A percentile compares a stretch with the other conserved stretches of the same genome.
phyloP scores from a whole-genome alignment of 768 basidiomycete species.

The Suillus subluteus region DNA sequence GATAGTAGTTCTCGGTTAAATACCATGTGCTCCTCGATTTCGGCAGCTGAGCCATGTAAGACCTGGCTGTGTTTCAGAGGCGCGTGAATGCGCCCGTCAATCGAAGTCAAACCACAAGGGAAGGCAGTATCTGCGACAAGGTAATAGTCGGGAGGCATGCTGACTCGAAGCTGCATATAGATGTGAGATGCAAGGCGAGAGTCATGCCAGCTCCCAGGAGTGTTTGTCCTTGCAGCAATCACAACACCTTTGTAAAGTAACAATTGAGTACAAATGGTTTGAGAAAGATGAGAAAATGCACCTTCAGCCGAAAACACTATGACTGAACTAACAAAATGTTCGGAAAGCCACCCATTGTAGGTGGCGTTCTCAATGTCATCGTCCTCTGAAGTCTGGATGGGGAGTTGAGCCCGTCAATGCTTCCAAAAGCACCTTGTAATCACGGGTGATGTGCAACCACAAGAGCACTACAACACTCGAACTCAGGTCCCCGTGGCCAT shows the following conservation, averaged over 20 bases:
- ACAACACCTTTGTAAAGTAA: constrained; percentile 34
- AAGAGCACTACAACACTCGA: too few species aligned
- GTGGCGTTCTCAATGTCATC: constrained; percentile 48
- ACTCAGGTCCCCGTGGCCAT: too few species aligned
- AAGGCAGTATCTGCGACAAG: too few species aligned
- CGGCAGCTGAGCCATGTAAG: too few species aligned
- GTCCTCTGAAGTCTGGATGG: constrained; percentile 40
- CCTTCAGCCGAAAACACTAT: constrained; percentile 33
- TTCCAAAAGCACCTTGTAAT: constrained; percentile 26
- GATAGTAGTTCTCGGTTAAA: too few species aligned
- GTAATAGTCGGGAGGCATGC: constrained; percentile 40
- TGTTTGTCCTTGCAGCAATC: constrained; percentile 39
- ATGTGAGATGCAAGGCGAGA: constrained; percentile 43
- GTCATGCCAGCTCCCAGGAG: constrained; percentile 55
- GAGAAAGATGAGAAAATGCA: background rate
- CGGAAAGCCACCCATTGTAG: constrained; percentile 48
- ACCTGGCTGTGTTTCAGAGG: too few species aligned
- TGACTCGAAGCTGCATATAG: constrained; percentile 35
- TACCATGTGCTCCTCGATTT: too few species aligned
- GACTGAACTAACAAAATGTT: constrained; percentile 21
- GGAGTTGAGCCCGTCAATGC: constrained; percentile 45
- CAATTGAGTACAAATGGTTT: background rate
- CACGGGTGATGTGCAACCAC: too few species aligned
- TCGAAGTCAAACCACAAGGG: too few species aligned
- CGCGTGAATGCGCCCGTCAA: too few species aligned